phyloP scores from a whole-genome alignment of 768 basidiomycete species.

The Galerina marginata region DNA sequence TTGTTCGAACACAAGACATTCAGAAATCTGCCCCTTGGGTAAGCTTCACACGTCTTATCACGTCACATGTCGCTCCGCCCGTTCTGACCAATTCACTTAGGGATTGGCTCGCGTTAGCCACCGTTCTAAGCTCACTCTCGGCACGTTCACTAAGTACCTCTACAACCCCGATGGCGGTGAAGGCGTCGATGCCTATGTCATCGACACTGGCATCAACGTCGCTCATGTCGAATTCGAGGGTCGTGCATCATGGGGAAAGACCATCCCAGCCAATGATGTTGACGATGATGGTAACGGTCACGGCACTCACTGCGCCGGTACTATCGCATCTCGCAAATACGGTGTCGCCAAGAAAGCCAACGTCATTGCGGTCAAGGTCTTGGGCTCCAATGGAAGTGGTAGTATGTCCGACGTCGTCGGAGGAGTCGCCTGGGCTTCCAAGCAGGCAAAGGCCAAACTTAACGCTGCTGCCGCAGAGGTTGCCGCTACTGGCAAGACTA shows the following conservation, averaged over 20 bases:
- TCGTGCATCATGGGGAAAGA: constrained; percentile 92
- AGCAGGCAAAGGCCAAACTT: constrained; percentile 56
- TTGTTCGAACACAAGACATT: constrained; percentile 76
- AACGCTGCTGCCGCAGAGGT: constrained; percentile 67
- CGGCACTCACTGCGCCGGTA: constrained; percentile 94
- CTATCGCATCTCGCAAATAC: constrained; percentile 91
- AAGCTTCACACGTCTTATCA: constrained; percentile 29
- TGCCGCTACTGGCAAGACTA: constrained; percentile 74
- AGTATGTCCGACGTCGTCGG: constrained; percentile 92
- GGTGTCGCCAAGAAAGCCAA: constrained; percentile 96
- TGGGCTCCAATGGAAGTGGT: constrained; percentile 94
- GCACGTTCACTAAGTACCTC: constrained; percentile 85
- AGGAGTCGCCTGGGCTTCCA: constrained; percentile 84
- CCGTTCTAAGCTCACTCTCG: constrained; percentile 71
- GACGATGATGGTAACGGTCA: constrained; percentile 97
- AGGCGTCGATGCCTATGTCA: constrained; percentile 91
- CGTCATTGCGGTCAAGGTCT: constrained; percentile 89
- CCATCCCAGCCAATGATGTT: constrained; percentile 80
- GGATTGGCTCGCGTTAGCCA: constrained; percentile 97
- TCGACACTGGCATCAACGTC: constrained; percentile 91
- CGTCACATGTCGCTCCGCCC: constrained; percentile 11
- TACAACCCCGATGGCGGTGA: constrained; percentile 78
- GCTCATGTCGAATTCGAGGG: constrained; percentile 87
- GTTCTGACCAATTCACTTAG: constrained; percentile 45
- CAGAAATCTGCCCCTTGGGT: constrained; percentile 90